Percentiles rank a stretch among this genome's conserved stretches.
phyloP scores from a whole-genome alignment of 1,139 yeast genomes.

The Sugiyamaella castrensis region DNA sequence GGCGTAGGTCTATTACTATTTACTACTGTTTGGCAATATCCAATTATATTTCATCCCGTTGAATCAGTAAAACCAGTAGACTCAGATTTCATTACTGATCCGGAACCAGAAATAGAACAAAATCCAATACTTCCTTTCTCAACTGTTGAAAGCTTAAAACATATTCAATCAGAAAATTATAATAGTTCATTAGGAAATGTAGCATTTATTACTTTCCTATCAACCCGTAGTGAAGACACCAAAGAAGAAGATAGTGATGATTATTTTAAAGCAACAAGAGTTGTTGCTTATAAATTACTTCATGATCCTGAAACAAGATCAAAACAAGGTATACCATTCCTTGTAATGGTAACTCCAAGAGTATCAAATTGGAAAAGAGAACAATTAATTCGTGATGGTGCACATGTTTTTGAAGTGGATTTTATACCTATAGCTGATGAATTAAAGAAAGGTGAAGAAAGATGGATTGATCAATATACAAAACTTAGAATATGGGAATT shows the following conservation, averaged over 20 bases:
- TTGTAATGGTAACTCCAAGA: constrained; percentile 17
- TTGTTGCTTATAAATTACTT: constrained; percentile 18
- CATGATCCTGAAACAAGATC: constrained; percentile 15
- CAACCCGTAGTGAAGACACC: constrained; percentile 1
- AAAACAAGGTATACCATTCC: constrained; percentile 12
- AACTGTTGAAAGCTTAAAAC: too few species aligned
- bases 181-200: background rate
- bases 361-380: constrained; percentile 16
- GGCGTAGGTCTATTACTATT: too few species aligned
- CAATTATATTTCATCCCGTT: too few species aligned
- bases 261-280: constrained; percentile 19
- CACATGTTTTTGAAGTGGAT: constrained; percentile 17
- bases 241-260: constrained; percentile 10
- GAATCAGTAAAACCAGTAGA: too few species aligned
- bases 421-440: constrained; percentile 10
- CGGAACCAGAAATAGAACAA: too few species aligned
- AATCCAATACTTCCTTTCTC: too few species aligned
- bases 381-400: constrained; percentile 17
- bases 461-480: constrained; percentile 20
- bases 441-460: constrained; percentile 12
- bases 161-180: too few species aligned
- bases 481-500: constrained; percentile 17
- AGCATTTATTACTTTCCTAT: constrained; percentile 6
- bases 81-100: too few species aligned
- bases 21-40: too few species aligned